A percentile compares a stretch with the other conserved stretches of the same genome.
Conservation (phyloP, 371 early-diverging fungal species). For the Mortierella sp. region DNA sequence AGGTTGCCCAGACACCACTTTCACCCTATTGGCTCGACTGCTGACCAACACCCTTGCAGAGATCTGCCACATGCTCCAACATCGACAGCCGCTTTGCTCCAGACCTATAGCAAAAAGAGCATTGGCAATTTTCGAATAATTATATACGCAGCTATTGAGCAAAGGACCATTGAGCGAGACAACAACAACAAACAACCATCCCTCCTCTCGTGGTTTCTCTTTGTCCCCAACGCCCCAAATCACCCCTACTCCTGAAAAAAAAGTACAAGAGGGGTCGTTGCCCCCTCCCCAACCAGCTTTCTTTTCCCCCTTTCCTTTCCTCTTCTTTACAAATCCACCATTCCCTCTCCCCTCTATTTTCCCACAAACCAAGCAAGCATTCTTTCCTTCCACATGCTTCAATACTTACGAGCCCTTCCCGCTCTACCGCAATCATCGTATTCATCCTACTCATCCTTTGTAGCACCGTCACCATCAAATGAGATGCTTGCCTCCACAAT, state of each 20-base stretch:
- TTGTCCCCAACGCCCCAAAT: background rate
- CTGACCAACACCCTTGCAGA: conserved; percentile 15
- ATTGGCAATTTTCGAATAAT: background rate
- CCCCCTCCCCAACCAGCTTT: background rate
- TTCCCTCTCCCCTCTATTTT: background rate
- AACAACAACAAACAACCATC: background rate
- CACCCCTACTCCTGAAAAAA: background rate
- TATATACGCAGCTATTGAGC: conserved; percentile 3
- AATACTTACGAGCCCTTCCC: conserved; percentile 4
- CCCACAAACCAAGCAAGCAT: background rate
- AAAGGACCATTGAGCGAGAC: background rate
- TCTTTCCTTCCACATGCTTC: background rate
- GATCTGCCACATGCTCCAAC: conserved; percentile 9
- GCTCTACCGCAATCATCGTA: background rate
- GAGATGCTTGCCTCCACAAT: conserved; percentile 10
- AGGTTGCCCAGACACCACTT: background rate
- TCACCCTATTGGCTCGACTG: conserved; percentile 17
- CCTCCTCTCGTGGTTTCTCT: background rate
- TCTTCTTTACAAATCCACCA: background rate
- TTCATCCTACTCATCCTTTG: background rate
- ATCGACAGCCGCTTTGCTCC: conserved; percentile 3
- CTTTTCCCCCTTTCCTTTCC: background rate
- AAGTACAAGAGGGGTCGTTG: background rate
- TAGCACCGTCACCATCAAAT: background rate
- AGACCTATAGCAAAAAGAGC: background rate